Evolutionary conservation across 371 early-diverging fungal species (phyloP).

Genomic region (Mortierella sp.): DNA sequence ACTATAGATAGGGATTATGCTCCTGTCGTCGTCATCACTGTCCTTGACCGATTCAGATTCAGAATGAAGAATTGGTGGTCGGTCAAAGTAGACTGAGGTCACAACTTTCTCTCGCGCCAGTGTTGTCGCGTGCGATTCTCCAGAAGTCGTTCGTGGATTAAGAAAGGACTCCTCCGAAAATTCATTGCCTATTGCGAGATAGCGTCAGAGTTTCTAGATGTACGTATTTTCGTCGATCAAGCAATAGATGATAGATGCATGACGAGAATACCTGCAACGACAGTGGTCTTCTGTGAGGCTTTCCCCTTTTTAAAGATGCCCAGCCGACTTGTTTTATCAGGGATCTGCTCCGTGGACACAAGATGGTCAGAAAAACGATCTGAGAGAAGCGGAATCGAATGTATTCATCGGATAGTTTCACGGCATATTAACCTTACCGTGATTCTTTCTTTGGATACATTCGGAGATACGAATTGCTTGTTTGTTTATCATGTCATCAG

Average conservation of each 20-base stretch:
- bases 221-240: too few relatives aligned
- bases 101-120: not conserved
- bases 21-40: not conserved
- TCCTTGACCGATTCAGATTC: not conserved
- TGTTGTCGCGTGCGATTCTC: not conserved
- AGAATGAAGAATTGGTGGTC: not conserved
- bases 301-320: constrained; percentile 50
- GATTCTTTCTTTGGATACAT: constrained; percentile 30
- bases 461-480: constrained; percentile 43
- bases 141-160: not conserved
- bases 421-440: constrained; percentile 21
- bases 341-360: too few relatives aligned
- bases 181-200: too few relatives aligned
- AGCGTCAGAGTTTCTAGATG: too few relatives aligned
- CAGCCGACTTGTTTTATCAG: constrained; percentile 8
- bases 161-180: constrained; percentile 28
- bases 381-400: too few relatives aligned
- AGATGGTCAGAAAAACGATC: too few relatives aligned
- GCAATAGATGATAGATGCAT: too few relatives aligned
- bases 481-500: not conserved
- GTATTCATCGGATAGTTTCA: not conserved
- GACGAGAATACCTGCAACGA: constrained; percentile 15
- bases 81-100: constrained; percentile 14
- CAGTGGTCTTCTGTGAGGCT: constrained; percentile 26
- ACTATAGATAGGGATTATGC: not conserved